These are phyloP conservation scores for Colletotrichum filicis DNA, from an alignment of 2,329 filamentous ascomycete species.

Conservation along the genomic window DNA sequence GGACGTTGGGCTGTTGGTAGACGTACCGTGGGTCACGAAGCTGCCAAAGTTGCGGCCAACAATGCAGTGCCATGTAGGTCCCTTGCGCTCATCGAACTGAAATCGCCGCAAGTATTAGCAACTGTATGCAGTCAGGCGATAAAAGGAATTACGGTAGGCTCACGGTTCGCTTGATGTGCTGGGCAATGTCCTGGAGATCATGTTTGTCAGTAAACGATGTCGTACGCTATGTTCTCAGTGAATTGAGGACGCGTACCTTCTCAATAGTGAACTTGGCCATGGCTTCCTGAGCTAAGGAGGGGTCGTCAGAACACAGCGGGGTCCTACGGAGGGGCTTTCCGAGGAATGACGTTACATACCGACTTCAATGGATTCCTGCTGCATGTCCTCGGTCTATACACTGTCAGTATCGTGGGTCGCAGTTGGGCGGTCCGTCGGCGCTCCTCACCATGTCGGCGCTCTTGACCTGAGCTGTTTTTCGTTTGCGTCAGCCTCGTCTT, in stretches of 20 bases:
- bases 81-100: constrained; percentile 96
- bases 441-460: constrained; percentile 93
- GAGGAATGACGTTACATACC: constrained; percentile 68
- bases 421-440: constrained; percentile 21
- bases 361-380: constrained; percentile 93
- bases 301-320: constrained; percentile 19
- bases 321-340: neutral
- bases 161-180: constrained; percentile 95
- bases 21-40: constrained; percentile 94
- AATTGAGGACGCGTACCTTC: constrained; percentile 55
- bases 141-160: constrained; percentile 40
- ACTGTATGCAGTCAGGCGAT: neutral
- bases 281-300: constrained; percentile 66
- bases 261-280: constrained; percentile 73
- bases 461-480: constrained; percentile 87
- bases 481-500: constrained; percentile 16
- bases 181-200: constrained; percentile 82
- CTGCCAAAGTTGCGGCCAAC: constrained; percentile 98
- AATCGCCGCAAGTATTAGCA: constrained; percentile 7
- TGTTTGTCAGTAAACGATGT: constrained; percentile 21
- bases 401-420: constrained; percentile 42
- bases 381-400: constrained; percentile 92
- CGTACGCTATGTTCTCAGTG: neutral
- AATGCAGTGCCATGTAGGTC: constrained; percentile 99
- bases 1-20: constrained; percentile 8